phyloP scores from a whole-genome alignment of 2,329 filamentous ascomycete genomes.

The Immersiporthe knoxdaviesiana region DNA sequence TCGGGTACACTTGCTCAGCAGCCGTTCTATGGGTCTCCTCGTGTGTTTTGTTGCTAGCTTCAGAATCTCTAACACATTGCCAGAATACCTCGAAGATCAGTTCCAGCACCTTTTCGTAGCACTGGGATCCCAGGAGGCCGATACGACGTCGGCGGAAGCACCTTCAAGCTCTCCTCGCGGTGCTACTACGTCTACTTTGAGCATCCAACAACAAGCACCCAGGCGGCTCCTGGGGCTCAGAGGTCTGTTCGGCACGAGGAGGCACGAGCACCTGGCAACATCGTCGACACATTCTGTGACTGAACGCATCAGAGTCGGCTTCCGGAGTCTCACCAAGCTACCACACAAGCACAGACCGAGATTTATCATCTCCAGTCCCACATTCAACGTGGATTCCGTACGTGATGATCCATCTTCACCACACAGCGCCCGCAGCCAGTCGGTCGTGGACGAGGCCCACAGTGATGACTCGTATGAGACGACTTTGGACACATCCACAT shows the following conservation, averaged over 20 bases:
- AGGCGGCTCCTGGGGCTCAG: neutral
- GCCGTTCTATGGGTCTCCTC: neutral
- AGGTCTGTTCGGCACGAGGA: neutral
- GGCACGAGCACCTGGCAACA: neutral
- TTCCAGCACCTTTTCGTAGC: neutral
- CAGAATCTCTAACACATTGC: neutral
- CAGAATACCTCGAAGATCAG: neutral
- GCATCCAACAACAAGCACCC: neutral
- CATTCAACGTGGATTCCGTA: neutral
- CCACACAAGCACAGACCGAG: neutral
- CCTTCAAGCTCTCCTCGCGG: neutral
- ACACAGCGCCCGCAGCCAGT: too few relatives aligned
- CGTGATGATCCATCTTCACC: neutral
- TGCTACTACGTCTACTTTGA: neutral
- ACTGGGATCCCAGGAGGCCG: neutral
- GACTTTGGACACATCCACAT: constrained; percentile 4
- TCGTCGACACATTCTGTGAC: neutral
- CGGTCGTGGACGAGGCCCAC: neutral
- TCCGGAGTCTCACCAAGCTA: neutral
- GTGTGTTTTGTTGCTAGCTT: neutral
- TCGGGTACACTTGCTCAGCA: neutral
- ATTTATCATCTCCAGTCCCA: neutral
- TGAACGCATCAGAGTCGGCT: neutral
- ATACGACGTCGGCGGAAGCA: too few relatives aligned
- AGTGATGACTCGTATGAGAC: neutral